phyloP scores from a whole-genome alignment of 768 basidiomycete genomes.

The Leccinum arenicola region DNA sequence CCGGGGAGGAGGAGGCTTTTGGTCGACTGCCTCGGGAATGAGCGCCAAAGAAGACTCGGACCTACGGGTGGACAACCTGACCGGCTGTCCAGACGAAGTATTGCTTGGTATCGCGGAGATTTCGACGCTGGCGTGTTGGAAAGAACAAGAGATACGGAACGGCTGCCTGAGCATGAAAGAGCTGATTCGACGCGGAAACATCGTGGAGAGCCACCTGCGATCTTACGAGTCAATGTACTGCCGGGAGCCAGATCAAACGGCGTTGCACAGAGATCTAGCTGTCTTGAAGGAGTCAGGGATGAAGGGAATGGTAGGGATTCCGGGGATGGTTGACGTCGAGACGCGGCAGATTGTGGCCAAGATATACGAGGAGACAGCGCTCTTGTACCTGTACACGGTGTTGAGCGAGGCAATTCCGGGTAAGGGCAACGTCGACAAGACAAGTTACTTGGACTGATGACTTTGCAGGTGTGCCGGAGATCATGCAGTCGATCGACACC shows the following conservation, averaged over 20 bases:
- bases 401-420: constrained; percentile 69
- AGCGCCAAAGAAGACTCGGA: constrained; percentile 38
- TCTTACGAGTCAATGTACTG: constrained; percentile 35
- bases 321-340: constrained; percentile 34
- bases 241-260: constrained; percentile 32
- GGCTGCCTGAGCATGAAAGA: constrained; percentile 72
- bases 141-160: constrained; percentile 57
- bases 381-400: constrained; percentile 69
- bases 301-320: constrained; percentile 30
- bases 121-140: constrained; percentile 75
- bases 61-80: constrained; percentile 63
- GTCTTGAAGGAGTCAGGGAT: constrained; percentile 15
- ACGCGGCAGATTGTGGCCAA: constrained; percentile 46
- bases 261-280: constrained; percentile 41
- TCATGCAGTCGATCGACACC: constrained; percentile 51
- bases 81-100: constrained; percentile 78
- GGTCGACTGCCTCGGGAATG: constrained; percentile 33
- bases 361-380: constrained; percentile 63
- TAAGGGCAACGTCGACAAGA: constrained; percentile 33
- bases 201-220: constrained; percentile 64
- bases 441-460: constrained; percentile 1
- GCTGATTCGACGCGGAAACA: constrained; percentile 68
- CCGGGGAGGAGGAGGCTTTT: constrained; percentile 47
- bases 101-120: constrained; percentile 74
- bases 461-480: constrained; percentile 65